These are phyloP conservation scores for Suzukiozyma palmioleophila DNA, from an alignment of 1,139 yeast genomes.

Conservation along the genomic window DNA sequence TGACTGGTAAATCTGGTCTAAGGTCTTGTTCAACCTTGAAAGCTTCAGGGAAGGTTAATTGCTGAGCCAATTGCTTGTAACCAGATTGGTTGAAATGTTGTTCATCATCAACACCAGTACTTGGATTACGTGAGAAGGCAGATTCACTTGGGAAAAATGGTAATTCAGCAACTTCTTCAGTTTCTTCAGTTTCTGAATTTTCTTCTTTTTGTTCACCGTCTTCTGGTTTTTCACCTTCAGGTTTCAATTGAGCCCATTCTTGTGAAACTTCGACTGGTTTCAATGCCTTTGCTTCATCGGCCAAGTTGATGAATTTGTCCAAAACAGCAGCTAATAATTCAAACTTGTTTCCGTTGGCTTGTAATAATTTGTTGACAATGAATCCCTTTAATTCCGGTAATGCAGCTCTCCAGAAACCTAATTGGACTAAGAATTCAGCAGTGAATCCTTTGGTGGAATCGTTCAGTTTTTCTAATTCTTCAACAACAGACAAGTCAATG, in stretches of 20 bases:
- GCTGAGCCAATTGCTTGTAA: conserved; percentile 59
- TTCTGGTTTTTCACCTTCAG: conserved; percentile 16
- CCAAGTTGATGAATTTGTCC: conserved; percentile 58
- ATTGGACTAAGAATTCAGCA: conserved; percentile 67
- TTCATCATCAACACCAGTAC: conserved; percentile 35
- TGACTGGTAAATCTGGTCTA: conserved; percentile 88
- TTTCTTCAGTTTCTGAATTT: conserved; percentile 13
- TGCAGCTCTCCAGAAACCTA: conserved; percentile 74
- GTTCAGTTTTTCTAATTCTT: conserved; percentile 38
- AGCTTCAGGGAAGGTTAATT: conserved; percentile 78
- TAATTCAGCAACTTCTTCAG: conserved; percentile 22
- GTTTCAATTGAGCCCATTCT: conserved; percentile 37
- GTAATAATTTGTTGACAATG: conserved; percentile 73
- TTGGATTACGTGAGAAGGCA: conserved; percentile 57
- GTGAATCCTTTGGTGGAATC: conserved; percentile 78
- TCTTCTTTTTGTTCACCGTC: conserved; percentile 15
- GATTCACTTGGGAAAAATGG: conserved; percentile 57
- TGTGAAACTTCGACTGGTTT: conserved; percentile 41
- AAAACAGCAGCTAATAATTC: conserved; percentile 82
- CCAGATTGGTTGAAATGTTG: conserved; percentile 33
- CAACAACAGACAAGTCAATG: conserved; percentile 59
- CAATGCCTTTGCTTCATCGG: conserved; percentile 44
- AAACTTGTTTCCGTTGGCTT: conserved; percentile 76
- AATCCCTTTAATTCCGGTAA: conserved; percentile 62
- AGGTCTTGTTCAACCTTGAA: conserved; percentile 51